These are phyloP conservation scores for Backusella morwellensis DNA, from an alignment of 192 early-diverging fungal species.

Conservation along the genomic window DNA sequence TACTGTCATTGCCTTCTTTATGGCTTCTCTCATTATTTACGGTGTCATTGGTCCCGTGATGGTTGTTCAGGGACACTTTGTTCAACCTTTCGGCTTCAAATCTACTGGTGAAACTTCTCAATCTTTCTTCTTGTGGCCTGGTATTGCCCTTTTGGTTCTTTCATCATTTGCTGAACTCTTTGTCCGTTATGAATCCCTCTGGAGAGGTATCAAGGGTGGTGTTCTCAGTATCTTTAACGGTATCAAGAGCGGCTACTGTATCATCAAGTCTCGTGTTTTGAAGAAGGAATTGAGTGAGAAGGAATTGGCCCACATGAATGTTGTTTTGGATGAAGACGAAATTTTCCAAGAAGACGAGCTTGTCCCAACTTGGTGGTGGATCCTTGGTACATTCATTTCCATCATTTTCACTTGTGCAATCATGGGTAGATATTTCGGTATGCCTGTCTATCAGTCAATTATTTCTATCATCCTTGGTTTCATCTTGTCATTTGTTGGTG, in stretches of 20 bases:
- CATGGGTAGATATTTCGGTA: conserved; percentile 53
- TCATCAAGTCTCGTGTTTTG: conserved; percentile 11
- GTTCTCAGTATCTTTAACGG: background rate
- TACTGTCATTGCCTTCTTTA: conserved; percentile 53
- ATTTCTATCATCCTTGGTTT: conserved; percentile 63
- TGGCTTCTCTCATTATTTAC: conserved; percentile 52
- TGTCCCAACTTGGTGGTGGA: conserved; percentile 58
- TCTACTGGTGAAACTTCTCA: conserved; percentile 44
- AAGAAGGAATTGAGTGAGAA: background rate
- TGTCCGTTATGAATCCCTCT: conserved; percentile 45
- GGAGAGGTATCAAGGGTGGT: conserved; percentile 42
- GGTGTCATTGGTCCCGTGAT: conserved; percentile 63
- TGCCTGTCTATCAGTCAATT: conserved; percentile 57
- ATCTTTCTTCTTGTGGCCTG: conserved; percentile 71
- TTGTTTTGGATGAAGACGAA: conserved; percentile 35
- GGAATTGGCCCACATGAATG: background rate
- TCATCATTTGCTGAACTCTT: conserved; percentile 61
- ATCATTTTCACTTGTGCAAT: conserved; percentile 54
- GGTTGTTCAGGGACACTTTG: conserved; percentile 36
- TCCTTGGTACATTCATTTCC: conserved; percentile 48
- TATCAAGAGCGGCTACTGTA: background rate
- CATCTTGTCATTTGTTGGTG: conserved; percentile 63
- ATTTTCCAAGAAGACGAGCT: conserved; percentile 45
- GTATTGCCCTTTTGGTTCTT: conserved; percentile 64
- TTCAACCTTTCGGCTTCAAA: conserved; percentile 30